A percentile compares a stretch with the other conserved stretches of the same genome.
Evolutionary conservation across 2,329 filamentous ascomycete species (phyloP).

Genomic region (Teratosphaeria epicoccoides): DNA sequence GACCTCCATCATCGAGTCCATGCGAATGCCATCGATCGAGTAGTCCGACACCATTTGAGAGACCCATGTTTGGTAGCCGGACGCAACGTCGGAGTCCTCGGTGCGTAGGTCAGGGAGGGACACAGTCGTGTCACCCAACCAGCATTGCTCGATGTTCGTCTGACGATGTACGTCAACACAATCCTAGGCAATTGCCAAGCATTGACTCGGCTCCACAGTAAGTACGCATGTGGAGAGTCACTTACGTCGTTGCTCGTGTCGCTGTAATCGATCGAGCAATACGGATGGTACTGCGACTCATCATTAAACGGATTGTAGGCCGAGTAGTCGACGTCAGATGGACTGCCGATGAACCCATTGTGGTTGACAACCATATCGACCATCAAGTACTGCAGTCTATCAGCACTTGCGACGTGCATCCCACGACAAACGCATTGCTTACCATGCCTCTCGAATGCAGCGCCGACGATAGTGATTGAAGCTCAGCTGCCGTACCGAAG

Average conservation of each 20-base stretch:
- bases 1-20: conserved; percentile 41
- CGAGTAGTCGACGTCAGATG: conserved; percentile 42
- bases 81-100: conserved; percentile 37
- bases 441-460: conserved; percentile 29
- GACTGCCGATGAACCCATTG: conserved; percentile 39
- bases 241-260: conserved; percentile 21
- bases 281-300: conserved; percentile 49
- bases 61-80: conserved; percentile 50
- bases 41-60: conserved; percentile 48
- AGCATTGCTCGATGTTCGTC: conserved; percentile 37
- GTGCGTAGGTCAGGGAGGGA: conserved; percentile 54
- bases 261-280: conserved; percentile 47
- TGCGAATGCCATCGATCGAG: conserved; percentile 45
- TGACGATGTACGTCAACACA: conserved; percentile 6
- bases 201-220: neutral
- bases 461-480: conserved; percentile 25
- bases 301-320: conserved; percentile 45
- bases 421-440: conserved; percentile 3
- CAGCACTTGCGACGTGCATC: neutral
- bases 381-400: conserved; percentile 40
- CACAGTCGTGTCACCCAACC: conserved; percentile 44
- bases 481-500: conserved; percentile 28
- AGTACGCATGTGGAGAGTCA: neutral
- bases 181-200: neutral
- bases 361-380: conserved; percentile 51